Conservation (phyloP, 345 rosid species). For the Firmiana major region DNA sequence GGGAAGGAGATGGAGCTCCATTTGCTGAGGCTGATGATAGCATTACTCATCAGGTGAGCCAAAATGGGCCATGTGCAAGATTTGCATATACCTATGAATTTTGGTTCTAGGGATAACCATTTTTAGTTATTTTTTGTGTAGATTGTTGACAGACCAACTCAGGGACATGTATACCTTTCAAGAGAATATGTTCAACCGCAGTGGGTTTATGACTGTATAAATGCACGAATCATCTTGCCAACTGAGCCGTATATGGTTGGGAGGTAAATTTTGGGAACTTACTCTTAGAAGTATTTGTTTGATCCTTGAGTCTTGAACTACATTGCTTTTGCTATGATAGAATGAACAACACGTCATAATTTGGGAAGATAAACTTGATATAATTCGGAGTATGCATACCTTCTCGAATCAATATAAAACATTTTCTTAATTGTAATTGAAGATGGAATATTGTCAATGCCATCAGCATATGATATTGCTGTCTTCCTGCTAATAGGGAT, state of each 20-base stretch:
- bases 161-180: constrained; percentile 75
- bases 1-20: constrained; percentile 97
- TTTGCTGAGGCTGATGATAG: constrained; percentile 69
- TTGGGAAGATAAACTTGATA: neutral
- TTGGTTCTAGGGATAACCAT: neutral
- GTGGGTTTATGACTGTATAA: constrained; percentile 83
- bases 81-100: neutral
- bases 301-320: neutral
- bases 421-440: neutral
- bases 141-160: constrained; percentile 90
- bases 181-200: constrained; percentile 93
- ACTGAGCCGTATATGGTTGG: constrained; percentile 69
- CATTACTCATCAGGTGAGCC: constrained; percentile 86
- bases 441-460: neutral
- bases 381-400: neutral
- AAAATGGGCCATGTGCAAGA: neutral
- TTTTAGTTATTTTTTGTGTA: constrained; percentile 28
- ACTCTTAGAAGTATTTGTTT: neutral
- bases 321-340: neutral
- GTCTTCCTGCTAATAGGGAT: constrained; percentile 36
- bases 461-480: neutral
- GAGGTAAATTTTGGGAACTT: constrained; percentile 40
- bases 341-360: neutral
- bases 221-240: constrained; percentile 74
- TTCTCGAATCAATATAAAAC: neutral